Evolutionary conservation across 306 rosid genomes (phyloP), one percentile per base, ranked within the genome.

Genomic region (Ceratonia siliqua): DNA sequence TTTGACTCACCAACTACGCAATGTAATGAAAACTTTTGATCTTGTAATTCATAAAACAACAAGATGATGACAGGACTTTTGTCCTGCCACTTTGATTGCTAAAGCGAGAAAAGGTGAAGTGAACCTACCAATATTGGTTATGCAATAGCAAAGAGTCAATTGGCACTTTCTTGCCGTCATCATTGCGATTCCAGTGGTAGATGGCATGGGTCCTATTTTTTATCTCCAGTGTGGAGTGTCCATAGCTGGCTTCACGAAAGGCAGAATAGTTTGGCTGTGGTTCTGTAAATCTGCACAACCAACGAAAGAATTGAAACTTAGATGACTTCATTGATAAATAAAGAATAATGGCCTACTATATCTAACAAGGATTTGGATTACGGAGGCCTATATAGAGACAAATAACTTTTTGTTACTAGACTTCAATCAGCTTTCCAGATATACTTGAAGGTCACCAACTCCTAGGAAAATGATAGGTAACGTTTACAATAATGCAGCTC

Each of bases 121-220:
- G 24, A 52, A 83, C 96, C 68, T 72, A 92, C 99, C 98, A 95
- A 84, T 90, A 86, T 76, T 95, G 99, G 78, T 90, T 92, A 85
- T 72, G 87, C 85, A 95, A 74, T 39, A 87, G 62, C 57, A 95
- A 90, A 12, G 93, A 79, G 18, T 92, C 96, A 0, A 86, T 85
- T 22, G 86, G 75, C 6, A 80, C 78, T 84, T 85, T 95, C 88
- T 90, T 95, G 84, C 99, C 98, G 0, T 89, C 97, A 20, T 92
- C 99, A 48, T 95, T 95, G 74, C 99, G 99, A 80, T 92, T 95
- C 99, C 99, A 95, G 65, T 92, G 98, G 83, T 95, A 95, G 46
- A 92, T 11, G 54, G 99, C 99, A 84, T 90, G 96, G 3, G 98
- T 95, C 81, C 91, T 83, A 65, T 92, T 95, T 70, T 73, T 84